Evolutionary conservation across 768 basidiomycete genomes (phyloP).

Genomic region (Cystobasidium ongulense): DNA sequence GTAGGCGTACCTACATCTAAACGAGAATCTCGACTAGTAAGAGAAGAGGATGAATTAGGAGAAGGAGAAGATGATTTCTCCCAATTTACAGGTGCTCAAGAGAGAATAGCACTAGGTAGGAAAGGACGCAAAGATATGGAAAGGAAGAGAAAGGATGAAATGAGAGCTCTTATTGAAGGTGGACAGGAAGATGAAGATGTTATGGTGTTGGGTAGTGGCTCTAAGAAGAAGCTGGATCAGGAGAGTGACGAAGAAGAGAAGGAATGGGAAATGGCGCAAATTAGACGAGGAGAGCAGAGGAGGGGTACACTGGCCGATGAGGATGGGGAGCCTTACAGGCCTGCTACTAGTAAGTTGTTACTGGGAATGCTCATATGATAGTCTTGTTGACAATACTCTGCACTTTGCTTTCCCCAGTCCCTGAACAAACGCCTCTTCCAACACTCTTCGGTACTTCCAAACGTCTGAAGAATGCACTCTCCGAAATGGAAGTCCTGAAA

Average conservation of each 20-base stretch:
- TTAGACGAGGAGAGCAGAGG: conserved; percentile 42
- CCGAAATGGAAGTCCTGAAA: conserved; percentile 41
- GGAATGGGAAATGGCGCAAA: conserved; percentile 48
- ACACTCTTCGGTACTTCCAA: conserved; percentile 44
- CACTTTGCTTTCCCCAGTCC: conserved; percentile 42
- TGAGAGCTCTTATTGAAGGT: conserved; percentile 48
- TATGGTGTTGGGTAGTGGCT: conserved; percentile 31
- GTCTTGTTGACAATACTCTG: neutral
- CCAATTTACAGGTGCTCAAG: conserved; percentile 41
- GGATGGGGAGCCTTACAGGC: conserved; percentile 42
- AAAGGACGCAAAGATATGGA: conserved; percentile 46
- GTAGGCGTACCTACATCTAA: conserved; percentile 44
- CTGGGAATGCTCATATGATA: neutral
- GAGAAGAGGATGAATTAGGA: conserved; percentile 49
- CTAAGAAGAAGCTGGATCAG: conserved; percentile 38
- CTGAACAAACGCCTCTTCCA: conserved; percentile 45
- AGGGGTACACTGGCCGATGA: conserved; percentile 30
- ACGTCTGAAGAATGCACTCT: conserved; percentile 44
- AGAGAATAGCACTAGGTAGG: conserved; percentile 46
- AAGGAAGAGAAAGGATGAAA: conserved; percentile 44
- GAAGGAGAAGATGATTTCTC: conserved; percentile 42
- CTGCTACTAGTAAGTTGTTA: conserved; percentile 45
- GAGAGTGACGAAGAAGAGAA: conserved; percentile 46
- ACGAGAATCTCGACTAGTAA: conserved; percentile 46
- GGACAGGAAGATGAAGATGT: conserved; percentile 42